Percentiles rank a stretch among this genome's conserved stretches.
These are phyloP conservation scores for Fraxinus pennsylvanica DNA, from an alignment of 257 asterid species.

Conservation along the genomic window DNA sequence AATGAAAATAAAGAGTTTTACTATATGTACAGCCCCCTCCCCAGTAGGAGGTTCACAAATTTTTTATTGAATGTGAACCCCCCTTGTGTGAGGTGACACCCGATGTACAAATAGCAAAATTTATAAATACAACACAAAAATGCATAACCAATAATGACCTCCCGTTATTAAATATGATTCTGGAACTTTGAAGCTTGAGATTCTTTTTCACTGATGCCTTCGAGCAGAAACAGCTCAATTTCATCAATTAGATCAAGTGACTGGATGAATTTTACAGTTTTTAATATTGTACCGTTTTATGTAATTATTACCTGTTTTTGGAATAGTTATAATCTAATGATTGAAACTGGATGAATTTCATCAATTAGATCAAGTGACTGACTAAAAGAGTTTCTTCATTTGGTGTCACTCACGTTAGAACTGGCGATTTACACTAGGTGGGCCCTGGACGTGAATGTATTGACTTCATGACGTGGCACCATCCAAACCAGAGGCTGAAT, in stretches of 20 bases:
- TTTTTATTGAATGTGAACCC: too few species aligned
- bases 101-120: too few species aligned
- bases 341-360: conserved; percentile 6
- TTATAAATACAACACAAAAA: too few species aligned
- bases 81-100: too few species aligned
- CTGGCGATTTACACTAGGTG: background rate
- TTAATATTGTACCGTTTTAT: background rate
- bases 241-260: too few species aligned
- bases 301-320: background rate
- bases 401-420: conserved; percentile 35
- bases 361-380: too few species aligned
- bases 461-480: conserved; percentile 19
- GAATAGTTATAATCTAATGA: background rate
- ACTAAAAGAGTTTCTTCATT: background rate
- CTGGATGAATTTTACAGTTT: background rate
- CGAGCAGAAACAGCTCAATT: conserved; percentile 11
- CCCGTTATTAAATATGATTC: conserved; percentile 26
- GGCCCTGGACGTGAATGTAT: conserved; percentile 26
- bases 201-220: conserved; percentile 16
- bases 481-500: background rate
- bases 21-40: too few species aligned
- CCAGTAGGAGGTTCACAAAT: too few species aligned
- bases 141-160: background rate
- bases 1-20: too few species aligned
- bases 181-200: background rate